Evolutionary conservation across 2,329 filamentous ascomycete genomes (phyloP).

Genomic region (Herpotrichia juniperi): DNA sequence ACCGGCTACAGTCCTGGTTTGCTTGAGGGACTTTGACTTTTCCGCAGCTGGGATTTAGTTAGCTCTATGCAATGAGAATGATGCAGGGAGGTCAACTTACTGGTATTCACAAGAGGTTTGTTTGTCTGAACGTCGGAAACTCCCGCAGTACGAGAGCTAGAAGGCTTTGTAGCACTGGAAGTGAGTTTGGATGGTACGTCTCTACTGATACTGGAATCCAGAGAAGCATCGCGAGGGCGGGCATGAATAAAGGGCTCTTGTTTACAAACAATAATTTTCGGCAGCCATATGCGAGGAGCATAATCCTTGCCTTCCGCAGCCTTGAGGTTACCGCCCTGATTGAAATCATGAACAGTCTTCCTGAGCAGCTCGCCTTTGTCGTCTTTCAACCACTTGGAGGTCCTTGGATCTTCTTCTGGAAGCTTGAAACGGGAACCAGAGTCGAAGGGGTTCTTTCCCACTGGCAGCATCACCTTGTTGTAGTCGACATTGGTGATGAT

Average conservation of each 20-base stretch:
- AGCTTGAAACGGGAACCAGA: conserved; percentile 39
- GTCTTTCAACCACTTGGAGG: background rate
- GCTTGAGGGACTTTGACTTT: no score
- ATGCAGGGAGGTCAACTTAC: no score
- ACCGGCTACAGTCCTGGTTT: no score
- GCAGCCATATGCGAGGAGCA: conserved; percentile 25
- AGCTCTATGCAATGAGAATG: no score
- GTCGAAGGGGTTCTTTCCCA: conserved; percentile 20
- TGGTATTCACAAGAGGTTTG: no score
- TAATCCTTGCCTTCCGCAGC: conserved; percentile 15
- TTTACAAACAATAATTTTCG: background rate
- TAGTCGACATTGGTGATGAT: conserved; percentile 26
- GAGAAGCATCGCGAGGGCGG: background rate
- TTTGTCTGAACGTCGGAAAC: no score
- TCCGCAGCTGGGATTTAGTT: no score
- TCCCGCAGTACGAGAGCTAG: no score
- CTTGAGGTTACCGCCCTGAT: conserved; percentile 6
- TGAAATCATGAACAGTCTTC: conserved; percentile 17
- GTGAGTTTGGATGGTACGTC: no score
- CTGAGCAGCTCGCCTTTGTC: conserved; percentile 1
- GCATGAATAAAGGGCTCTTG: background rate
- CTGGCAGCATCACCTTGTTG: background rate
- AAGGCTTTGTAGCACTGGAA: no score
- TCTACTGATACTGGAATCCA: no score
- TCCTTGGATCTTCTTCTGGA: conserved; percentile 11